Evolutionary conservation across 331 rosid species (phyloP), one percentile per base, ranked within the genome.

Genomic region (Prunus yedoensis): DNA sequence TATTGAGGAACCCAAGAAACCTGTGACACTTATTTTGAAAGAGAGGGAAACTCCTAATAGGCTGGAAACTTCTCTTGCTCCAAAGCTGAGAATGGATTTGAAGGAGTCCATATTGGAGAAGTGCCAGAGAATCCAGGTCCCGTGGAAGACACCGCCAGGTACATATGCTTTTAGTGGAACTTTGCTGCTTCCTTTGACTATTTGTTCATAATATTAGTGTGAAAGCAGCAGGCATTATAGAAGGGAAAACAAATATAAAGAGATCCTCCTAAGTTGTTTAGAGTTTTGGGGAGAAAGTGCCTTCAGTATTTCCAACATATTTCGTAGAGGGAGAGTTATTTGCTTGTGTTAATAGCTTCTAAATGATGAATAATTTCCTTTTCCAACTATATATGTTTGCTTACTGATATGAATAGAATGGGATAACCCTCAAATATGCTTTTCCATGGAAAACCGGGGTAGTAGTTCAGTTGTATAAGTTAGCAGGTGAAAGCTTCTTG

Each of bases 91-190:
- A 84, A 80, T 66, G 78, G 92, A 88, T 79, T 81, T 77, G 73
- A 84, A 83, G 83, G 94, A 89, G 80, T 73, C 89, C 59, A 43
- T 79, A 4, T 79, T 82, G 91, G 97, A 95, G 86, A 90, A 81
- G 86, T 87, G 93, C 87, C 84, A 52, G 80, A 83, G 86, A 87
- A 81, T 90, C 75, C 91, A 79, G 82, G 87, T 89, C 75, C 89
- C 80, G 16, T 95, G 99, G 99, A 83, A 82, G 83, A 88, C 70
- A 66, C 98, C 99, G 27, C 90, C 99, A 90, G 99, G 99, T 95
- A 90, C 83, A 77, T 82, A 76, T 79, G 78, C 89, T 72, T 81
- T 72, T 73, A 41, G 61, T 75, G 49, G 70, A 71, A 79, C 65
- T 81, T 73, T 70, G 65, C 81, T 80, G 84, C 80, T 79, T 82